Evolutionary conservation across 805 yeast genomes (phyloP), one percentile per base, ranked within the genome.

Genomic region (Cyberlindnera bimundalis): DNA sequence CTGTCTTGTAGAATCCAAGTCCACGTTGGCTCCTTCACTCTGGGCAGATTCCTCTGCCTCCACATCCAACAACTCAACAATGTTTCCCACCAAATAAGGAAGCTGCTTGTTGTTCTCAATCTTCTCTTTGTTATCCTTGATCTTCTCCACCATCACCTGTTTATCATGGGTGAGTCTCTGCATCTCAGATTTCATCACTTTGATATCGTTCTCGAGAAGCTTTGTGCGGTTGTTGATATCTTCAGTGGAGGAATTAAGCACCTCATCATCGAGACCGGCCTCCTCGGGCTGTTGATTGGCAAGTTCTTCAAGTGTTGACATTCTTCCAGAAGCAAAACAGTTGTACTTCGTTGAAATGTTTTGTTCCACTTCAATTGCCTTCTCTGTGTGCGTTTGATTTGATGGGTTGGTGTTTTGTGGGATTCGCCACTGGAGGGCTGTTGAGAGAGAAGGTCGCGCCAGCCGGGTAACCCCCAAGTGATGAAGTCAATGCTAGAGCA

Each of bases 81-180:
- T 95, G 60, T 93, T 93, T 19, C 97, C 97, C 37, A 93, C 99
- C 42, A 93, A 70, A 57, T 93, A 93, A 13, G 99, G 99, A 57
- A 93, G 74, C 64, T 90, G 97, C 66, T 84, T 86, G 66, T 93
- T 93, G 62, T 93, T 91, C 58, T 87, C 87, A 65, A 93, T 91
- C 67, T 93, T 93, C 55, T 91, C 97, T 61, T 84, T 88, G 67
- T 93, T 93, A 58, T 93, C 98, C 62, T 90, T 89, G 66, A 93
- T 88, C 62, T 91, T 82, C 52, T 89, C 96, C 40, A 79, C 66
- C 96, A 91, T 93, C 37, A 88, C 87, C 42, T 87, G 79, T 68
- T 88, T 87, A 58, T 93, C 99, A 66, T 93, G 98, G 29, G 84
- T 76, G 43, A 93, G 71, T 61, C 98, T 77, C 65, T 89, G 93